phyloP scores from a whole-genome alignment of 2,329 filamentous ascomycete genomes.

The Monosporascus sp. region DNA sequence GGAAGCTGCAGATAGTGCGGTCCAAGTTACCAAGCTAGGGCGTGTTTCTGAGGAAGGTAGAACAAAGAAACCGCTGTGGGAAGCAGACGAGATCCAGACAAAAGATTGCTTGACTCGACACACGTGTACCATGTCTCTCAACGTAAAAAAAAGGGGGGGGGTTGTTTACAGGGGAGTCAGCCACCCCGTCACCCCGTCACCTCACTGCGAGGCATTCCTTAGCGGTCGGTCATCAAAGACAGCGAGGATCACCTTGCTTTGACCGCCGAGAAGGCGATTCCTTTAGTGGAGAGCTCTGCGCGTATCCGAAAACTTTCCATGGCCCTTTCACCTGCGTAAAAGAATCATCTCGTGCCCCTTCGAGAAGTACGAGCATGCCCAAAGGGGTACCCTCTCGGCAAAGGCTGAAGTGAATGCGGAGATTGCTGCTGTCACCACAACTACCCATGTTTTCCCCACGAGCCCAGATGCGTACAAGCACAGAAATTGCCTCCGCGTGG shows the following conservation, averaged over 20 bases:
- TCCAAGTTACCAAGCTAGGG: conserved; percentile 30
- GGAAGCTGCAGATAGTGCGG: conserved; percentile 44
- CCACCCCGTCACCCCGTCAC: conserved; percentile 7
- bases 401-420: conserved; percentile 27
- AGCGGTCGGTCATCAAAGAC: conserved; percentile 16
- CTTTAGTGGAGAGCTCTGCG: conserved; percentile 27
- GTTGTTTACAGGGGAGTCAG: conserved; percentile 9
- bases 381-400: conserved; percentile 16
- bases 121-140: conserved; percentile 38
- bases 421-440: conserved; percentile 35
- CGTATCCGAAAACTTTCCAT: conserved; percentile 27
- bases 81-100: conserved; percentile 29
- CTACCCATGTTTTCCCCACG: conserved; percentile 31
- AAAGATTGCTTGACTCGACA: conserved; percentile 49
- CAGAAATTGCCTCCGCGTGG: conserved; percentile 31
- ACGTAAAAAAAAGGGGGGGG: conserved; percentile 16
- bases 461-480: conserved; percentile 34
- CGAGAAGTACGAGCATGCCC: conserved; percentile 30
- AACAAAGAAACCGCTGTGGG: conserved; percentile 40
- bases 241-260: conserved; percentile 22
- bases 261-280: conserved; percentile 24
- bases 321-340: conserved; percentile 18
- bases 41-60: conserved; percentile 30
- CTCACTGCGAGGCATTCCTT: conserved; percentile 13
- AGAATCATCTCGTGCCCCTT: conserved; percentile 29